Percentiles rank a stretch among this genome's conserved stretches.
Evolutionary conservation across 345 rosid species (phyloP).

Genomic region (Alliaria petiolata): DNA sequence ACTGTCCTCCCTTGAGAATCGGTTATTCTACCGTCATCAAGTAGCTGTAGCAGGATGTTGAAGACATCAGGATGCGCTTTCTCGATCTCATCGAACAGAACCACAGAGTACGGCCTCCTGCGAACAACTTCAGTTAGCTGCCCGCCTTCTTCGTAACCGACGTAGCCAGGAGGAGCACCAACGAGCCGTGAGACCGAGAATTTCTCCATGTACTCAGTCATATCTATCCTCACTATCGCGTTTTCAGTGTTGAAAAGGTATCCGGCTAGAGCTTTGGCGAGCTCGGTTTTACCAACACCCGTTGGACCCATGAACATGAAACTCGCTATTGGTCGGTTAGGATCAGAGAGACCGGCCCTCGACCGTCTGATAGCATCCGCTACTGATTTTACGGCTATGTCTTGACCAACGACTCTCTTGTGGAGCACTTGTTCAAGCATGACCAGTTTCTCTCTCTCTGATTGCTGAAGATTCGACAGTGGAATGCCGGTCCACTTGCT

Average conservation of each 20-base stretch:
- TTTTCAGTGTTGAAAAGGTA: constrained; percentile 88
- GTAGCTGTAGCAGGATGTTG: constrained; percentile 75
- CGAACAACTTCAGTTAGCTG: constrained; percentile 94
- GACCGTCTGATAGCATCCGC: constrained; percentile 93
- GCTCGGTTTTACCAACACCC: constrained; percentile 96
- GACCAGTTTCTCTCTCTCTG: constrained; percentile 88
- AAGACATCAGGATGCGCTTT: constrained; percentile 94
- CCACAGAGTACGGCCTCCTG: constrained; percentile 89
- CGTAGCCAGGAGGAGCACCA: constrained; percentile 96
- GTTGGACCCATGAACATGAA: constrained; percentile 99
- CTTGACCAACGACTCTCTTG: constrained; percentile 91
- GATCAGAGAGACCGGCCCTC: constrained; percentile 95
- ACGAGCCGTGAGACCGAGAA: constrained; percentile 90
- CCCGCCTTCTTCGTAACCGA: constrained; percentile 97
- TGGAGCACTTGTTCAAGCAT: constrained; percentile 78
- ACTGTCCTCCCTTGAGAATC: constrained; percentile 94
- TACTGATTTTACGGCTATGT: constrained; percentile 91
- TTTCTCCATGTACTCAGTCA: constrained; percentile 97
- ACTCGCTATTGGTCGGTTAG: constrained; percentile 90
- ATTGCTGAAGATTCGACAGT: constrained; percentile 85
- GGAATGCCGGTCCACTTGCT: constrained; percentile 99
- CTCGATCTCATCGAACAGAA: constrained; percentile 92
- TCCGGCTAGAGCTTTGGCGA: constrained; percentile 79
- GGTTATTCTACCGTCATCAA: constrained; percentile 92
- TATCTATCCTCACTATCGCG: constrained; percentile 93